Evolutionary conservation across 2,329 filamentous ascomycete species (phyloP).

Genomic region (Colletotrichum cuscutae): DNA sequence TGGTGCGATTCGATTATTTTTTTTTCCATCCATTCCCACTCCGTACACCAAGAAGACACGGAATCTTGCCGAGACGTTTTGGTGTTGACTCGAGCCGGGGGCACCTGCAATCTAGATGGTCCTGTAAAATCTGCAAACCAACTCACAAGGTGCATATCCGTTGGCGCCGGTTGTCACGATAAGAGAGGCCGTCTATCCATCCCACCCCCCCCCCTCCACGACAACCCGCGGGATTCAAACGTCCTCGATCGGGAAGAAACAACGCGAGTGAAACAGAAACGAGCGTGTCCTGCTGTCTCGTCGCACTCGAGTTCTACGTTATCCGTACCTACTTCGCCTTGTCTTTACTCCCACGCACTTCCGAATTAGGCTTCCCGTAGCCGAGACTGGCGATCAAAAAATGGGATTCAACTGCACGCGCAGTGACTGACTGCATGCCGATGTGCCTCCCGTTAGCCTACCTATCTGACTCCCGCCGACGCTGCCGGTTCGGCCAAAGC

Average conservation of each 20-base stretch:
- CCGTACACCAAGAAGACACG: background rate
- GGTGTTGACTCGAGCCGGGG: background rate
- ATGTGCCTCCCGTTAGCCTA: background rate
- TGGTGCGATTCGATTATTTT: background rate
- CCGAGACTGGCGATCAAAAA: conserved; percentile 25
- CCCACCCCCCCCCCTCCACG: no score
- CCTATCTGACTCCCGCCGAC: background rate
- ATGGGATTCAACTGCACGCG: background rate
- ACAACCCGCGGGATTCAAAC: background rate
- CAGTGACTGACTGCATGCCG: background rate
- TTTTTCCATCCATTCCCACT: background rate
- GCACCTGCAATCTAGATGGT: background rate
- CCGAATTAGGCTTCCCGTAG: background rate
- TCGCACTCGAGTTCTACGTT: background rate
- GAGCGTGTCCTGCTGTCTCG: background rate
- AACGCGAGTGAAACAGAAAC: conserved; percentile 20
- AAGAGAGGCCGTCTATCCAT: background rate
- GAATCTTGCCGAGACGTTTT: background rate
- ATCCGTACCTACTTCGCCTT: background rate
- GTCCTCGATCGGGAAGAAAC: conserved; percentile 8
- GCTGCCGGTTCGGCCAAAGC: conserved; percentile 16
- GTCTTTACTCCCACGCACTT: background rate
- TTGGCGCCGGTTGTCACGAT: background rate
- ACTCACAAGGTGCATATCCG: background rate
- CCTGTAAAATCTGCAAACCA: background rate